Evolutionary conservation across 2,329 filamentous ascomycete genomes (phyloP).

Genomic region (Gaeumannomyces tritici): DNA sequence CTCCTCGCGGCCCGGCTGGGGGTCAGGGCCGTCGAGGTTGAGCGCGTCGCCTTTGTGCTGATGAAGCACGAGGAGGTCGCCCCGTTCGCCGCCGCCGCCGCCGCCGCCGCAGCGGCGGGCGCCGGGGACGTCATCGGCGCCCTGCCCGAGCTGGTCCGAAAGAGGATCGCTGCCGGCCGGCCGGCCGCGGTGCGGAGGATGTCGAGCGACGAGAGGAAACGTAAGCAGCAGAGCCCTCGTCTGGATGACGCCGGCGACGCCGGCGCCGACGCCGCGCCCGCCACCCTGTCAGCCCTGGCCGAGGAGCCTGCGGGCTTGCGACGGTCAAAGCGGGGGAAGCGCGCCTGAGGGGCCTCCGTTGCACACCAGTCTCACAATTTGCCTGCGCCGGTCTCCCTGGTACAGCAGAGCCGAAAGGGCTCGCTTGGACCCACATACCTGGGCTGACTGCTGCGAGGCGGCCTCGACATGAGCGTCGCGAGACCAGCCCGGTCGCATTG

Average conservation of each 20-base stretch:
- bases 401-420: background rate
- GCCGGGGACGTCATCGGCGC: background rate
- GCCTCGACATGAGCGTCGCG: background rate
- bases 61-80: constrained; percentile 29
- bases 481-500: background rate
- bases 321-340: constrained; percentile 7
- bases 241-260: background rate
- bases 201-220: constrained; percentile 1
- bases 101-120: too few relatives aligned
- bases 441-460: background rate
- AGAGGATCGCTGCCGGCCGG: background rate
- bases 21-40: constrained; percentile 51
- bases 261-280: background rate
- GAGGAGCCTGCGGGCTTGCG: background rate
- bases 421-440: background rate
- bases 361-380: background rate
- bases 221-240: constrained; percentile 2
- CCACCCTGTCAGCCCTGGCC: background rate
- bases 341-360: constrained; percentile 7
- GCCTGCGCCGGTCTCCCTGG: background rate
- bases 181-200: background rate
- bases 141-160: background rate
- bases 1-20: constrained; percentile 36
- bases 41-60: constrained; percentile 63
- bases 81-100: background rate